Conservation (phyloP, 495 filamentous ascomycete genomes). For the Talaromyces adpressus region DNA sequence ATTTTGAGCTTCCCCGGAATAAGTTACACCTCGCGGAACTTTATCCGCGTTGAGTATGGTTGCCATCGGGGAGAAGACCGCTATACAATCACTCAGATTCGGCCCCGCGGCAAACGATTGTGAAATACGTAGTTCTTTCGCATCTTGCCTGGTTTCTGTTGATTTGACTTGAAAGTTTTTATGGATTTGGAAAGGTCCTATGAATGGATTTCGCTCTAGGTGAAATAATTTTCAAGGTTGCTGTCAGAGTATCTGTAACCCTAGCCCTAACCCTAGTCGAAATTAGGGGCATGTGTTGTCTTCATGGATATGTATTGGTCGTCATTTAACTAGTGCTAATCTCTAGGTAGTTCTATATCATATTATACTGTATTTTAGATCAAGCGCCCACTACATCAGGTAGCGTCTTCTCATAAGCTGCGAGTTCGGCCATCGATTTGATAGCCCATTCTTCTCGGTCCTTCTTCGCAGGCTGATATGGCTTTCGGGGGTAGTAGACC, state of each 20-base stretch:
- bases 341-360: neutral
- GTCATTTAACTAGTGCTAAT: neutral
- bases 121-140: neutral
- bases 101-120: neutral
- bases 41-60: neutral
- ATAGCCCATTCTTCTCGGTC: neutral
- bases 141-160: neutral
- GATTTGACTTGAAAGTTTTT: neutral
- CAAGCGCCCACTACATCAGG: neutral
- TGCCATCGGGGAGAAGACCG: neutral
- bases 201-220: neutral
- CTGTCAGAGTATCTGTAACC: neutral
- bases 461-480: neutral
- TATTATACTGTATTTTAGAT: neutral
- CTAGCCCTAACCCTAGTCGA: neutral
- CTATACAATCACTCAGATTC: neutral
- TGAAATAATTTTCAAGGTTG: neutral
- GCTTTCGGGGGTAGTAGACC: conserved; percentile 1
- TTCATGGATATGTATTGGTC: too few species aligned
- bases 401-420: neutral
- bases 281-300: neutral
- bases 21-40: neutral
- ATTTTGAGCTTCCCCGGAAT: neutral
- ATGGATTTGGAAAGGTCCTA: neutral
- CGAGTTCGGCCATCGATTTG: neutral